Base-by-base conservation (phyloP, 257 asterid genomes). In the Linaria vulgaris region DNA sequence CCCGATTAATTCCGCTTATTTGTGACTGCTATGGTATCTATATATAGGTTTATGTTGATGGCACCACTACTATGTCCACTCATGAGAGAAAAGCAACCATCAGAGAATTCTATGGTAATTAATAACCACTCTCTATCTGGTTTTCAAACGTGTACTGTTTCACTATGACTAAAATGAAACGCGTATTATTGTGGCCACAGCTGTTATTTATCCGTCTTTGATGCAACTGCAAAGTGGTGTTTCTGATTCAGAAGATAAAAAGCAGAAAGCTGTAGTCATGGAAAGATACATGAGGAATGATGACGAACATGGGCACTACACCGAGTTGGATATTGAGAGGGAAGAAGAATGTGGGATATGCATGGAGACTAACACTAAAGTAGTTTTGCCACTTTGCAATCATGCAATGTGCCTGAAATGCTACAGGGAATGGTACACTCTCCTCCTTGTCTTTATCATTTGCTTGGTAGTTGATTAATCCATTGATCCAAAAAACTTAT, bases 331-430 rank as follows among this genome's bases (percentile, higher is more conserved):
- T 67, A 76, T 69, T 57, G 97, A 92, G 73, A 79, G 95, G 81
- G 99, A 92, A 67, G 96, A 87, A 27, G 99, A 94, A 77, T 94
- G 99, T 74, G 97, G 96, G 61, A 90, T 94, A 69, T 92, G 99
- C 84, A 83, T 92, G 97, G 97, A 92, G 84, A 72, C 70, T 65
- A 85, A 85, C 48, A 76, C 81, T 69, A 92, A 92, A 77, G 79
- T 89, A 37, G 99, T 92, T 72, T 76, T 92, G 80, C 97, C 99
- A 12, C 80, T 76, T 72, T 92, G 97, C 76, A 83, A 77, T 64
- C 99, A 89, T 37, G 83, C 85, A 75, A 73, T 92, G 84, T 92
- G 99, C 81, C 69, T 87, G 74, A 89, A 86, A 80, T 92, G 99
- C 86, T 92, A 89, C 84, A 85, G 82, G 38, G 96, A 92, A 48